Percentiles rank a stretch among this genome's conserved stretches.
phyloP scores from a whole-genome alignment of 2,329 filamentous ascomycete species.

The Exophiala bonariae region DNA sequence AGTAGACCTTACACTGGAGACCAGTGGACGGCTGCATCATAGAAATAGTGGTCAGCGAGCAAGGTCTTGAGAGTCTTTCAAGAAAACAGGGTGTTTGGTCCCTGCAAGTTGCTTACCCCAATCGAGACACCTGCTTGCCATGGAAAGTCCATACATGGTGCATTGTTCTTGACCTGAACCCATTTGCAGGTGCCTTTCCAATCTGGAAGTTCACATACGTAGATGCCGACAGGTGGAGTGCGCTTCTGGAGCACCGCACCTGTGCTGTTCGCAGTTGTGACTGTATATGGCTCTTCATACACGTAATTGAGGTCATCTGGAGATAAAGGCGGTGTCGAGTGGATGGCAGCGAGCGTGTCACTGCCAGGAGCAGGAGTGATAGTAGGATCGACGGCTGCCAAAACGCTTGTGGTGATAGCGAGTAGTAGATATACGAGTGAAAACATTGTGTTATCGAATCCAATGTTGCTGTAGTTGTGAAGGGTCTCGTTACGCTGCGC shows the following conservation, averaged over 20 bases:
- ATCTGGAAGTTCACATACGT: conserved; percentile 12
- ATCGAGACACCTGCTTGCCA: conserved; percentile 12
- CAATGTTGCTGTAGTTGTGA: no score
- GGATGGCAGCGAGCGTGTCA: no score
- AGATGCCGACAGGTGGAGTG: conserved; percentile 9
- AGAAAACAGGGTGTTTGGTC: no score
- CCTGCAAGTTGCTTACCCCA: conserved; percentile 13
- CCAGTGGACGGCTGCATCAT: conserved; percentile 8
- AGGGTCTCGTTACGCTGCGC: no score
- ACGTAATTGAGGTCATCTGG: not conserved
- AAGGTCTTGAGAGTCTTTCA: no score
- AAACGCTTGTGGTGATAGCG: no score
- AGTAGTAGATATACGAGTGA: no score
- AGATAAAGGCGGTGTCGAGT: not conserved
- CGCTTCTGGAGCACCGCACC: conserved; percentile 7
- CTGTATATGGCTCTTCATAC: not conserved
- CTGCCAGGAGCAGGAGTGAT: no score
- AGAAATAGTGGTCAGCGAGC: no score
- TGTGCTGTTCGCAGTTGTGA: conserved; percentile 1
- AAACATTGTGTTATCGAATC: no score
- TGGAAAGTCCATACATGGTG: conserved; percentile 8
- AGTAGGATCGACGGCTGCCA: no score
- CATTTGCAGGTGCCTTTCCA: conserved; percentile 12
- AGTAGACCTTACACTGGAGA: conserved; percentile 22
- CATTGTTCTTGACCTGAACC: not conserved